Evolutionary conservation across 331 rosid genomes (phyloP), one percentile per base, ranked within the genome.

Genomic region (Malus hybrid): DNA sequence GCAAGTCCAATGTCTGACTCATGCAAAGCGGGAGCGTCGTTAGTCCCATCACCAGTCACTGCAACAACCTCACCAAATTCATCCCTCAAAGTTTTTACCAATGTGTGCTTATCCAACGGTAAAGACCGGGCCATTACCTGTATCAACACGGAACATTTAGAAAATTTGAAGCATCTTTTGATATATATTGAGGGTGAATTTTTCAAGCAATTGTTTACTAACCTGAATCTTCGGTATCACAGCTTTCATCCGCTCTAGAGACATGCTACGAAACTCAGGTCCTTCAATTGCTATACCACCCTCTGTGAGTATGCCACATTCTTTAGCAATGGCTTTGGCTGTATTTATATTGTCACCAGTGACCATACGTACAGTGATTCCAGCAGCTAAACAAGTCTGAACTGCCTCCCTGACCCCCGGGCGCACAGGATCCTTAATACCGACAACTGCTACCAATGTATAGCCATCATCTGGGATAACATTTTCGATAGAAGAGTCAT

Each of bases 1-100:
- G 99, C 93, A 79, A 94, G 95, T 81, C 99, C 99, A 70, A 94
- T 94, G 84, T 94, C 96, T 39, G 99, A 73, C 82, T 92, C 97
- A 52, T 80, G 90, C 87, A 94, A 79, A 63, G 99, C 99, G 55
- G 99, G 99, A 65, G 99, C 99, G 61, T 94, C 99, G 52, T 94
- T 94, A 73, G 96, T 90, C 80, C 99, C 99, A 80, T 94, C 99
- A 0, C 99, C 99, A 48, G 97, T 94, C 75, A 94, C 97, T 42
- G 99, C 97, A 64, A 94, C 97, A 33, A 94, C 91, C 87, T 94
- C 99, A 10, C 80, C 88, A 69, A 93, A 91, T 84, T 76, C 83
- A 32, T 61, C 78, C 76, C 84, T 90, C 89, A 92, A 80, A 85
- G 86, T 84, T 73, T 82, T 90, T 14, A 92, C 99, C 70, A 94